Evolutionary conservation across 2,329 filamentous ascomycete species (phyloP).

Genomic region (Thermothelomyces thermophilus): DNA sequence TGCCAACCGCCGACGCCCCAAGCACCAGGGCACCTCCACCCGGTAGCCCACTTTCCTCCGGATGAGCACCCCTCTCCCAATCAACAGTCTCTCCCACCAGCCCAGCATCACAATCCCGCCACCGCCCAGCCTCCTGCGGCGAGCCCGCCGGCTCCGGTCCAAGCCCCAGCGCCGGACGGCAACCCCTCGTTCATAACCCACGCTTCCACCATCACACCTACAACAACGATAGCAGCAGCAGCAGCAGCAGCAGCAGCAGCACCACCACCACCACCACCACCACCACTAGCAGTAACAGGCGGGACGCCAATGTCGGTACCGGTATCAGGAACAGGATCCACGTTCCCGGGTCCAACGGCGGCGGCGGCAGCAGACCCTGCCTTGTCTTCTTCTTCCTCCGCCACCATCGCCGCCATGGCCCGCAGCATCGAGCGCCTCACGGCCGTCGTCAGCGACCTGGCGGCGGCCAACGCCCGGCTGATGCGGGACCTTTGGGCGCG

Average conservation of each 20-base stretch:
- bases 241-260: not conserved
- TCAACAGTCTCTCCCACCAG: not conserved
- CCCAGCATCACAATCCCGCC: not conserved
- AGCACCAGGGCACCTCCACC: not conserved
- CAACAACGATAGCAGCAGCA: not conserved
- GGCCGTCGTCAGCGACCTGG: constrained; percentile 6
- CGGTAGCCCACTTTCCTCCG: not conserved
- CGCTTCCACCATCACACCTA: not conserved
- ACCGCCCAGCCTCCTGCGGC: too few species aligned
- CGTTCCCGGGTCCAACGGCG: too few species aligned
- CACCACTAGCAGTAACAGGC: too few species aligned
- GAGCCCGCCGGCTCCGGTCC: not conserved
- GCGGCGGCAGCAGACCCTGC: too few species aligned
- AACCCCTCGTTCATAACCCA: not conserved
- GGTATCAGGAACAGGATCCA: too few species aligned
- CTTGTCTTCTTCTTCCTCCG: constrained; percentile 2
- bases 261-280: not conserved
- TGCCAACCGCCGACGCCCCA: not conserved
- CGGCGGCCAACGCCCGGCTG: constrained; percentile 10
- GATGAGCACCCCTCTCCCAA: not conserved
- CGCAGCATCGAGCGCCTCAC: constrained; percentile 13
- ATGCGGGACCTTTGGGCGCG: constrained; percentile 5
- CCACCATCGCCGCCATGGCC: constrained; percentile 8
- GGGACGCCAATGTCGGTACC: too few species aligned
- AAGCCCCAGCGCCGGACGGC: not conserved